phyloP scores from a whole-genome alignment of 352 stramenopile genomes.

The Phytophthora colocasiae region DNA sequence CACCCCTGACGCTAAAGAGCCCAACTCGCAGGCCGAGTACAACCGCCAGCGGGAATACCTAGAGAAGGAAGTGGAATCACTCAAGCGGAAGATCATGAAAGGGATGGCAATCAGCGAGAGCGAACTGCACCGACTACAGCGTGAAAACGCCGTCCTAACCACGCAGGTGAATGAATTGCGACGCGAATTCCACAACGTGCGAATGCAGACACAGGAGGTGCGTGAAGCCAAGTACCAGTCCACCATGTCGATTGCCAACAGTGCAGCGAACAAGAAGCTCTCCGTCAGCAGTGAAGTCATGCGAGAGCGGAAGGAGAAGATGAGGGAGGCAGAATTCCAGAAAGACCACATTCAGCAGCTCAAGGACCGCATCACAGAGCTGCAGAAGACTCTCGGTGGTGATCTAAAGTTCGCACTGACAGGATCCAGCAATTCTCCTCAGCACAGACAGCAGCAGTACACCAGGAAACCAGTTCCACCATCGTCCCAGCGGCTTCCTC shows the following conservation, averaged over 20 bases:
- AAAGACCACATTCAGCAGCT: conserved; percentile 79
- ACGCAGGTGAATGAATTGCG: conserved; percentile 86
- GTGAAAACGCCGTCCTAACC: conserved; percentile 84
- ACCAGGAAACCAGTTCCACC: conserved; percentile 44
- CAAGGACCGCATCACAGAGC: conserved; percentile 59
- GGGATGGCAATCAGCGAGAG: conserved; percentile 85
- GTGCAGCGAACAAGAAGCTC: conserved; percentile 23
- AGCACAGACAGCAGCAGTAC: conserved; percentile 34
- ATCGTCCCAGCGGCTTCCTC: conserved; percentile 61
- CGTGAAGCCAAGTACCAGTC: conserved; percentile 55
- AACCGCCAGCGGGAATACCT: conserved; percentile 93
- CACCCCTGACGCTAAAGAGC: conserved; percentile 78
- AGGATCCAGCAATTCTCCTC: conserved; percentile 40
- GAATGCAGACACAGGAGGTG: conserved; percentile 75
- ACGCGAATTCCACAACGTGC: conserved; percentile 81
- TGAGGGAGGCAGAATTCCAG: conserved; percentile 72
- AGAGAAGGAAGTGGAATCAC: conserved; percentile 88
- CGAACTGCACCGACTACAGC: conserved; percentile 80
- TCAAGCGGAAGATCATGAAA: conserved; percentile 93
- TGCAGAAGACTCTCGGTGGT: conserved; percentile 73
- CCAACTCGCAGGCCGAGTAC: conserved; percentile 92
- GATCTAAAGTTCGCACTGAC: conserved; percentile 62
- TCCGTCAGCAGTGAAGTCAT: conserved; percentile 23
- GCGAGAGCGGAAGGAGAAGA: conserved; percentile 53
- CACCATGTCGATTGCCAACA: conserved; percentile 28